Evolutionary conservation across 208 protist genomes (phyloP), one percentile per base, ranked within the genome.

Genomic region (Phytomonas serpens): DNA sequence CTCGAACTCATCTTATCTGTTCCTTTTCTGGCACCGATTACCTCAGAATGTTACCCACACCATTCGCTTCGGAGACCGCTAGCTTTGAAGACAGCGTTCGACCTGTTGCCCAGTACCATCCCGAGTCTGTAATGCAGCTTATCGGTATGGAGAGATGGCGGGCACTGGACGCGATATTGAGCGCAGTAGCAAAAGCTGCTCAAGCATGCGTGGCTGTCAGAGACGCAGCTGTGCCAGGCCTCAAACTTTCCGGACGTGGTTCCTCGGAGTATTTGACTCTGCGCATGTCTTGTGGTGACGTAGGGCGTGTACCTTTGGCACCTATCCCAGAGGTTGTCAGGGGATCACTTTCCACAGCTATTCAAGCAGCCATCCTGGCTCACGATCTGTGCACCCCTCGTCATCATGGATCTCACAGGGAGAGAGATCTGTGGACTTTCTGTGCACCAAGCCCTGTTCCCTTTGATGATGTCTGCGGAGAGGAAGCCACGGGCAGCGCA

Each of bases 51-150:
- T 47, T 57, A 38, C 29, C 61, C 5, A 31, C 47, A 31, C 11
- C 13, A 32, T 34, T 37, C 32, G 29, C 11, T 64, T 37, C 64
- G 37, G 34, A 47, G 7, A 11, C 14, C 40, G 40, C 40, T 11
- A 16, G 64, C 71, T 16, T 23, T 32, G 36, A 62, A 4, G 37
- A 57, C 66, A 2, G 69, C 32, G 52, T 9, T 9, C 61, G 61
- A 29, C 30, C 62, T 42, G 69, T 88, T 14, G 68, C 80, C 33
- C 78, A 79, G 68, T 88, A 87, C 73, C 87, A 92, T 65, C 83
- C 84, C 5, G 87, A 89, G 69, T 62, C 75, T 27, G 19, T 92
- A 33, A 83, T 92, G 84, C 84, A 89, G 75, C 82, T 92, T 65
- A 84, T 92, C 66, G 81, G 82, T 19, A 83, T 88, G 77, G 87